phyloP scores from a whole-genome alignment of 2,329 filamentous ascomycete genomes.

The Pseudogymnoascus sp. region DNA sequence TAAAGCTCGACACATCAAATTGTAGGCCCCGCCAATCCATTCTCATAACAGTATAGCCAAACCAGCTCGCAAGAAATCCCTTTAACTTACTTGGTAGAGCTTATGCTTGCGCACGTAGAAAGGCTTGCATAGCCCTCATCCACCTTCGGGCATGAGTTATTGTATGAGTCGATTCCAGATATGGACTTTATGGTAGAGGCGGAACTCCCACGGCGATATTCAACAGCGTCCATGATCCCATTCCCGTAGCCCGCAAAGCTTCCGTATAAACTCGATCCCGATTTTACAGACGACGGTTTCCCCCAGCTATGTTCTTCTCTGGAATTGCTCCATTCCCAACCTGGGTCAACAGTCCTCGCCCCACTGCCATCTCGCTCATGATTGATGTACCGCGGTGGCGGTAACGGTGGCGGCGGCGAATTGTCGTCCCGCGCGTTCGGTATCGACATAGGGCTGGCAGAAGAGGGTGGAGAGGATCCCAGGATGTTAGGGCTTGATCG shows the following conservation, averaged over 20 bases:
- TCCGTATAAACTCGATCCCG: slow-evolving; percentile 43
- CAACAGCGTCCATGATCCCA: slow-evolving; percentile 21
- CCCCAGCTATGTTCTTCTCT: slow-evolving; percentile 41
- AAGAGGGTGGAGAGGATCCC: slow-evolving; percentile 32
- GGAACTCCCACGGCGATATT: slow-evolving; percentile 31
- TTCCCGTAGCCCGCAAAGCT: slow-evolving; percentile 31
- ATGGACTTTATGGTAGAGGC: slow-evolving; percentile 38
- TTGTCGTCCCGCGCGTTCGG: slow-evolving; percentile 44
- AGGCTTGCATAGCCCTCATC: slow-evolving; percentile 33
- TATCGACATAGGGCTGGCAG: slow-evolving; percentile 54
- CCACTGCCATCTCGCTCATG: slow-evolving; percentile 36
- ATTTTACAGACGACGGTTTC: slow-evolving; percentile 36
- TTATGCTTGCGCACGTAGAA: slow-evolving; percentile 26
- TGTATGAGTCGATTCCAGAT: slow-evolving; percentile 35
- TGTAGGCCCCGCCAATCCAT: background rate
- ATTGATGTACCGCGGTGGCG: slow-evolving; percentile 52
- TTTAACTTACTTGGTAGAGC: slow-evolving; percentile 25
- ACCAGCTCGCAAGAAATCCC: background rate
- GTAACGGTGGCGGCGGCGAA: slow-evolving; percentile 52
- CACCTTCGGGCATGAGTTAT: slow-evolving; percentile 20
- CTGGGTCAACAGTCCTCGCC: slow-evolving; percentile 40
- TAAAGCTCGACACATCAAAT: background rate
- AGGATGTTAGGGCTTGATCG: slow-evolving; percentile 23
- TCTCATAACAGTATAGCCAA: background rate
- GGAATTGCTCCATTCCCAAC: slow-evolving; percentile 56